Percentiles rank a stretch among this genome's conserved stretches.
Evolutionary conservation across 371 early-diverging fungal species (phyloP).

Genomic region (Zopfochytrium polystomum): DNA sequence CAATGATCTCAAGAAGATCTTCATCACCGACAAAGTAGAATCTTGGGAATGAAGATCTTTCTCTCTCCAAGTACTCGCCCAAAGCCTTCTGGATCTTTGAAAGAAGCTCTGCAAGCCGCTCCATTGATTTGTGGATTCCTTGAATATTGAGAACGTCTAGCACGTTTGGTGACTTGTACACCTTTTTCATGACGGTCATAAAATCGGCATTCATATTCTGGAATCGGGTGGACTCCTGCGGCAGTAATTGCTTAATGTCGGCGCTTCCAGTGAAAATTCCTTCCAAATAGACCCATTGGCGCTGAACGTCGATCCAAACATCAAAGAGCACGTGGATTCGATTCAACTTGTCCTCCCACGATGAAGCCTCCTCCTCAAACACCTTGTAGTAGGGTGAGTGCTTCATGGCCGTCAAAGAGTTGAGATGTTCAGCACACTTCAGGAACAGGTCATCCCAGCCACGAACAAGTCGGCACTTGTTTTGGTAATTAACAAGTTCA

Average conservation of each 20-base stretch:
- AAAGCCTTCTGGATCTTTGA: conserved; percentile 96
- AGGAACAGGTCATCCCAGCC: conserved; percentile 98
- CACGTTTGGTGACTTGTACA: conserved; percentile 94
- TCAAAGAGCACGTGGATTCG: conserved; percentile 93
- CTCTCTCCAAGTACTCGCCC: conserved; percentile 96
- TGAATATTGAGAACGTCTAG: conserved; percentile 90
- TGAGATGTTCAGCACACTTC: conserved; percentile 93
- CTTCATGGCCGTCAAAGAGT: conserved; percentile 94
- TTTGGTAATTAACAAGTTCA: conserved; percentile 95
- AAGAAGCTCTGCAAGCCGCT: conserved; percentile 87
- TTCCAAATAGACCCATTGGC: conserved; percentile 98
- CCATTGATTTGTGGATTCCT: conserved; percentile 92
- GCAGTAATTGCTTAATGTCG: conserved; percentile 94
- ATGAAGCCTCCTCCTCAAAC: conserved; percentile 93
- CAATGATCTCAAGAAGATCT: conserved; percentile 97
- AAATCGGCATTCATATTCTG: conserved; percentile 96
- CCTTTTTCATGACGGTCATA: conserved; percentile 94
- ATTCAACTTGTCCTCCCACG: conserved; percentile 96
- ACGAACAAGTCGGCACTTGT: conserved; percentile 90
- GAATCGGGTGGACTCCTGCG: conserved; percentile 92
- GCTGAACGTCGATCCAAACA: conserved; percentile 98
- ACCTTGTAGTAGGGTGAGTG: conserved; percentile 95
- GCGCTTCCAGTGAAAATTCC: conserved; percentile 95
- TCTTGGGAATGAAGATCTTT: conserved; percentile 94
- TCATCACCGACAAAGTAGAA: conserved; percentile 99